These are phyloP conservation scores for Omphalotus guepiniiformis DNA, from an alignment of 768 basidiomycete species.

Conservation along the genomic window DNA sequence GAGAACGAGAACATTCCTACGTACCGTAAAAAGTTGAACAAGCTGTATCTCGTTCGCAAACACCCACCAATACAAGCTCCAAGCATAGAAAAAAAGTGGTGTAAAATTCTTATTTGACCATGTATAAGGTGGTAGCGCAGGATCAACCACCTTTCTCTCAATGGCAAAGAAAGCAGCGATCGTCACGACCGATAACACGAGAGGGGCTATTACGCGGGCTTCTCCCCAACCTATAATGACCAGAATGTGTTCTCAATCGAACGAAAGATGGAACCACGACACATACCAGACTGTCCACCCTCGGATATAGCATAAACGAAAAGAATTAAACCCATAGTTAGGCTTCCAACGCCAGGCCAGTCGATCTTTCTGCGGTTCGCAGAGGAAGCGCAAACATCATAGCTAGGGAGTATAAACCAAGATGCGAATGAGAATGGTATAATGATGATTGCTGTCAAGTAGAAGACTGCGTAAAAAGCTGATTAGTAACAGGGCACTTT, in stretches of 20 bases:
- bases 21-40: too few species aligned
- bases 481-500: background rate
- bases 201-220: too few species aligned
- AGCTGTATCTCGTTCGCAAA: too few species aligned
- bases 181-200: background rate
- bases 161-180: background rate
- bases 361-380: constrained; percentile 8
- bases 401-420: constrained; percentile 13
- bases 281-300: constrained; percentile 1
- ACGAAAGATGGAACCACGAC: too few species aligned
- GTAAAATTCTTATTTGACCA: background rate
- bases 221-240: too few species aligned
- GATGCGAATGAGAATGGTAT: constrained; percentile 10
- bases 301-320: constrained; percentile 35
- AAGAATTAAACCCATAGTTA: constrained; percentile 21
- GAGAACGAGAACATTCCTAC: too few species aligned
- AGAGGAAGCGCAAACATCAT: too few species aligned
- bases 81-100: background rate
- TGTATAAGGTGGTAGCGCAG: background rate
- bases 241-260: too few species aligned
- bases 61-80: constrained; percentile 11
- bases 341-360: constrained; percentile 11
- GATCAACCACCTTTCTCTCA: background rate
- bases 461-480: constrained; percentile 29
- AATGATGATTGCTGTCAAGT: constrained; percentile 35